A percentile compares a stretch with the other conserved stretches of the same genome.
These are phyloP conservation scores for Primulina huaijiensis DNA, from an alignment of 257 asterid species.

Conservation along the genomic window DNA sequence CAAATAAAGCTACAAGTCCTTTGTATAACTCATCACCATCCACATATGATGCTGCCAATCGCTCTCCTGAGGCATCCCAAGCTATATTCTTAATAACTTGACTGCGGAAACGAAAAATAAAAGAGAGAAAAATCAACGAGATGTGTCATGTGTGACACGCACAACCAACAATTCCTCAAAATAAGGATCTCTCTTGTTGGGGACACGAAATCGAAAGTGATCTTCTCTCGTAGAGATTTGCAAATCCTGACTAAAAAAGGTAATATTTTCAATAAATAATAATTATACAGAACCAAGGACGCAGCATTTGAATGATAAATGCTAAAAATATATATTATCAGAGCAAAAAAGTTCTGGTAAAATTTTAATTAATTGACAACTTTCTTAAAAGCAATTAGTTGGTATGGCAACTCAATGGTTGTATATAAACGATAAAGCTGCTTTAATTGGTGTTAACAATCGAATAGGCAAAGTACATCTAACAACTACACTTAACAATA, in stretches of 20 bases:
- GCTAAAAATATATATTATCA: no score
- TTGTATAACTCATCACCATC: conserved; percentile 79
- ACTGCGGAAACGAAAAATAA: conserved; percentile 35
- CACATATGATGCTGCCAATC: conserved; percentile 77
- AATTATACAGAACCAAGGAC: neutral
- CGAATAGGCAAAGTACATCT: conserved; percentile 11
- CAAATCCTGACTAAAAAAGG: neutral
- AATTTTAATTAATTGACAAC: conserved; percentile 8
- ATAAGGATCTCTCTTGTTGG: neutral
- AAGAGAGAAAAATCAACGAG: conserved; percentile 10
- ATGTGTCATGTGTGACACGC: conserved; percentile 6
- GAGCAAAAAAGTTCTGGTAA: neutral
- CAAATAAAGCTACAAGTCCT: conserved; percentile 88
- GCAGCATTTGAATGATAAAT: neutral
- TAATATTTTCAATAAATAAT: no score
- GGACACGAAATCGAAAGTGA: neutral
- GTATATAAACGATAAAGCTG: conserved; percentile 9
- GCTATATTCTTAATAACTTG: conserved; percentile 81
- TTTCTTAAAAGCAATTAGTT: conserved; percentile 7
- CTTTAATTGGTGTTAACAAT: conserved; percentile 18
- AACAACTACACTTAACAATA: conserved; percentile 8
- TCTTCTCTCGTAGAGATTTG: neutral
- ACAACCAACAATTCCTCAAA: neutral
- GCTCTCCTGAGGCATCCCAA: conserved; percentile 98
- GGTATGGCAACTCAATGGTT: neutral